Conservation (phyloP, 768 basidiomycete species). For the Psilocybe sp. region DNA sequence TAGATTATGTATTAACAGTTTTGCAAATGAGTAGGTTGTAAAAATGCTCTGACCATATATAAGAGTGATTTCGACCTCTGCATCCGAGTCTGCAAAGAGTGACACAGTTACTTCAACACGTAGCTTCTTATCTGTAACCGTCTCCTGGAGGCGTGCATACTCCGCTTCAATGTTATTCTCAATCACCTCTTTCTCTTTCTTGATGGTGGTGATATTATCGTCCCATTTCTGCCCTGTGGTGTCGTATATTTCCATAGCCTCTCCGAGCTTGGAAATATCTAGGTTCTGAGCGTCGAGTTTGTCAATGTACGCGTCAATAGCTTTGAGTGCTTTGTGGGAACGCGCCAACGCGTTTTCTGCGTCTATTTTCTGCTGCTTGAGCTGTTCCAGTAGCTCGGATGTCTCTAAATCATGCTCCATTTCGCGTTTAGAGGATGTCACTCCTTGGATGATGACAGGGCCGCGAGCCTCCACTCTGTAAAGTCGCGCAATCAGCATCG, state of each 20-base stretch:
- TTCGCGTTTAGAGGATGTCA: slow-evolving; percentile 23
- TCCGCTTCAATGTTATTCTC: slow-evolving; percentile 10
- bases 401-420: slow-evolving; percentile 9
- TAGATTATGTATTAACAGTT: not conserved
- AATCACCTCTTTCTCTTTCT: slow-evolving; percentile 14
- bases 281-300: slow-evolving; percentile 8
- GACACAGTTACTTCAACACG: slow-evolving; percentile 18
- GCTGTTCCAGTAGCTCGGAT: slow-evolving; percentile 15
- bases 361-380: not conserved
- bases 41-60: slow-evolving; percentile 28
- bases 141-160: slow-evolving; percentile 12
- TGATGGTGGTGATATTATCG: slow-evolving; percentile 16
- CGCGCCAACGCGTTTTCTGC: slow-evolving; percentile 1
- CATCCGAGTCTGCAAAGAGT: slow-evolving; percentile 28
- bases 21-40: not conserved
- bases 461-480: slow-evolving; percentile 40
- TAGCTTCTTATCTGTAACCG: slow-evolving; percentile 6
- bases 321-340: slow-evolving; percentile 18
- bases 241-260: slow-evolving; percentile 13
- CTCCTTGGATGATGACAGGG: slow-evolving; percentile 40
- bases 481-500: too few relatives aligned
- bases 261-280: slow-evolving; percentile 12
- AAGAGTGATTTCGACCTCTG: slow-evolving; percentile 31
- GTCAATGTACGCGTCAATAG: slow-evolving; percentile 9
- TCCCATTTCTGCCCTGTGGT: slow-evolving; percentile 16